Evolutionary conservation across 768 basidiomycete species (phyloP).

Genomic region (Hygrocybe punicea): DNA sequence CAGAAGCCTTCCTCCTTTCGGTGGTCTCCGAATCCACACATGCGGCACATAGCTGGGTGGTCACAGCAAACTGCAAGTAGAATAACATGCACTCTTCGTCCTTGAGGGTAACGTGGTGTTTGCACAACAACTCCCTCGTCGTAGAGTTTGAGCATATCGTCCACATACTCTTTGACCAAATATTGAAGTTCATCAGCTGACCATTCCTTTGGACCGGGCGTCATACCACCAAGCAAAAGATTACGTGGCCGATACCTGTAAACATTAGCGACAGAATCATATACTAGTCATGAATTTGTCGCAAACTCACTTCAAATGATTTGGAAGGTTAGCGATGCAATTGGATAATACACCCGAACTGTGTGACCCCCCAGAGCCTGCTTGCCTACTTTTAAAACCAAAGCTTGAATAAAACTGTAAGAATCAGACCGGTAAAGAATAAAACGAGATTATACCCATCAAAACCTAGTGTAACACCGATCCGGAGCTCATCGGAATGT

Average conservation of each 20-base stretch:
- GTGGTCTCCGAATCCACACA: conserved; percentile 27
- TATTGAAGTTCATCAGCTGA: conserved; percentile 17
- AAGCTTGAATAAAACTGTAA: conserved; percentile 18
- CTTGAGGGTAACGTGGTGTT: conserved; percentile 19
- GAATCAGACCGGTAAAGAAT: not conserved
- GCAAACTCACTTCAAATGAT: conserved; percentile 15
- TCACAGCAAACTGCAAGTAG: conserved; percentile 29
- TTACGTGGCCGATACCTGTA: conserved; percentile 22
- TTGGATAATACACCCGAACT: conserved; percentile 27
- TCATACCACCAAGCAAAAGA: conserved; percentile 18
- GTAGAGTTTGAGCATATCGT: conserved; percentile 22
- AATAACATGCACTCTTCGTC: conserved; percentile 23
- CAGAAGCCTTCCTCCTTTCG: conserved; percentile 26
- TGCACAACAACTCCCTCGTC: conserved; percentile 15
- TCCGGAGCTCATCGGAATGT: not conserved
- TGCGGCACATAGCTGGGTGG: conserved; percentile 32
- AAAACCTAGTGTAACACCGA: not conserved
- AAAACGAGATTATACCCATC: not conserved
- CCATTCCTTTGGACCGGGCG: conserved; percentile 28
- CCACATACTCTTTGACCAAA: conserved; percentile 15
- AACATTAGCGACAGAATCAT: not conserved
- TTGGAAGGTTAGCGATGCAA: conserved; percentile 24
- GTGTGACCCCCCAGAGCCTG: conserved; percentile 22
- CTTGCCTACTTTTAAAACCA: conserved; percentile 21
- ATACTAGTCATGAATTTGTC: not conserved